Conservation (phyloP, 1,139 yeast genomes). For the Saccharomyces uvarum region DNA sequence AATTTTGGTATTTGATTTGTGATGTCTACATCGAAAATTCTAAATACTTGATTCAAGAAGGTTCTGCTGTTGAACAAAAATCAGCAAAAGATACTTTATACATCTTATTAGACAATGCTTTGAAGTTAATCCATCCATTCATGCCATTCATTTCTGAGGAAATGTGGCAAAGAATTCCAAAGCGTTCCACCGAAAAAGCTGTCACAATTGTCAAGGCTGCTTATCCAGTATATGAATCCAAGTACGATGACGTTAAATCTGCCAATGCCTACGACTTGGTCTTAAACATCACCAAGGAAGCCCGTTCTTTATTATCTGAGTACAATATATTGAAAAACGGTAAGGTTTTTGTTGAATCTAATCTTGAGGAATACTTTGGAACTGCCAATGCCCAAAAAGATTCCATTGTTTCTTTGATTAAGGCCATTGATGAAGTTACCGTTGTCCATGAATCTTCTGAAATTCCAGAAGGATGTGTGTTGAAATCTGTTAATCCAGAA, state of each 20-base stretch:
- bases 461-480: conserved; percentile 85
- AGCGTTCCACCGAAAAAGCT: conserved; percentile 63
- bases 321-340: conserved; percentile 84
- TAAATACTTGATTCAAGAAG: conserved; percentile 84
- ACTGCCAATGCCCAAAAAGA: conserved; percentile 66
- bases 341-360: conserved; percentile 69
- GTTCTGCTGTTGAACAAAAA: conserved; percentile 71
- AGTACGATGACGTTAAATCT: conserved; percentile 57
- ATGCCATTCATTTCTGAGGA: conserved; percentile 97
- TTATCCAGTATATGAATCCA: conserved; percentile 61
- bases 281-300: conserved; percentile 79
- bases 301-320: conserved; percentile 87
- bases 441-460: conserved; percentile 49
- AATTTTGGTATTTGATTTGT: conserved; percentile 92
- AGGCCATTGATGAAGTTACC: conserved; percentile 70
- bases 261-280: conserved; percentile 72
- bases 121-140: conserved; percentile 90
- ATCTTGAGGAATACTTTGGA: conserved; percentile 35
- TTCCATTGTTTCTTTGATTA: conserved; percentile 81
- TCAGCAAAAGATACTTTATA: conserved; percentile 92
- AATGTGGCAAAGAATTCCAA: conserved; percentile 97
- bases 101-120: conserved; percentile 86
- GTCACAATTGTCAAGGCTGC: conserved; percentile 70
- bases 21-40: conserved; percentile 98
- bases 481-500: conserved; percentile 69